Base-by-base conservation (phyloP, 306 rosid species). In the Adenanthera pavonina region DNA sequence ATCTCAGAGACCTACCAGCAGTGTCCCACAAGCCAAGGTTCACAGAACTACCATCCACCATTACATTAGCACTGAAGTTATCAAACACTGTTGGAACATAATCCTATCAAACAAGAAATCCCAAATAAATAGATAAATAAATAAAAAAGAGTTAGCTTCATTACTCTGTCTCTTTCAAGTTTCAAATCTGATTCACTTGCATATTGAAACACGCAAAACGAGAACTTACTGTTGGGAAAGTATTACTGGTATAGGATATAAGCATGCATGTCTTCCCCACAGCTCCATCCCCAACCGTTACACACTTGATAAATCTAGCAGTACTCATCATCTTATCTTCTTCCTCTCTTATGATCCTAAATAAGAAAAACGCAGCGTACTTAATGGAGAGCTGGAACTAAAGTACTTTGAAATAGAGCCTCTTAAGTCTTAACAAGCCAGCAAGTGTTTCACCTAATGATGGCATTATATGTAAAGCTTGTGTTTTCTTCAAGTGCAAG, bases 241-340 rank as follows among this genome's bases (percentile, higher is more conserved):
- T 91, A 38, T 94, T 94, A 91, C 98, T 94, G 46, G 97, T 93
- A 76, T 93, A 94, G 41, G 98, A 94, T 71, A 94, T 94, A 25
- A 94, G 98, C 98, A 94, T 92, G 89, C 98, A 92, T n/a, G 98
- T 94, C 62, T 94, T 94, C 60, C 98, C 98, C 19, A 94, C 98
- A 35, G 98, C 98, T 20, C 98, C 98, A 89, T 94, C 98, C 2
- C 98, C 98, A 44, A 94, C 98, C 3, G 98, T 94, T 12, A 94
- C 97, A 82, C 98, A 94, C 86, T 94, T 94, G 91, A 94, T 91
- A 86, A 94, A 94, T 81, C 98, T 90, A 19, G 97, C 89, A 0
- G 97, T 91, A 81, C 90, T 92, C 98, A 94, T 94, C 57, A 35
- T 82, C 67, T 19, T 35, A 53, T 3, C 35, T 80, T 83, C 60